These are phyloP conservation scores for Telfairia occidentalis DNA, from an alignment of 331 rosid genomes.

Conservation along the genomic window DNA sequence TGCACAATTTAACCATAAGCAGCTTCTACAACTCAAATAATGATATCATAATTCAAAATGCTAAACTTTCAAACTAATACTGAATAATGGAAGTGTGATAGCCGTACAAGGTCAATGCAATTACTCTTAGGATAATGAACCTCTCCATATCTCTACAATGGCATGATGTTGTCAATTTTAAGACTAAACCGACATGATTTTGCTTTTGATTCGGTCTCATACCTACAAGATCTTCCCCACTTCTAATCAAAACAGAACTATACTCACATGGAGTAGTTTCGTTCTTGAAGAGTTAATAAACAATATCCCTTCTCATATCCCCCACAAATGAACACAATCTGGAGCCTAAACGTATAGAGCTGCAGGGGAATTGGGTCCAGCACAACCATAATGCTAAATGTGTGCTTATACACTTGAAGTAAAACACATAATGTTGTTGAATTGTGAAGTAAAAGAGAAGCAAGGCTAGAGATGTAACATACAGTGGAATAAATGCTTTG, in stretches of 20 bases:
- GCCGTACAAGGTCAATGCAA: neutral
- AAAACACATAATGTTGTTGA: neutral
- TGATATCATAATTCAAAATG: neutral
- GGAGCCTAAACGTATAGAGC: neutral
- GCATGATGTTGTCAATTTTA: neutral
- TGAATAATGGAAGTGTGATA: neutral
- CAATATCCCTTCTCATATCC: neutral
- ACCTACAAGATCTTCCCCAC: neutral
- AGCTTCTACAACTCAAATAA: neutral
- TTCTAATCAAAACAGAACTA: neutral
- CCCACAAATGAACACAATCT: neutral
- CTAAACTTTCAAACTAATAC: neutral
- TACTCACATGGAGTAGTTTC: neutral
- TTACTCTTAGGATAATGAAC: neutral
- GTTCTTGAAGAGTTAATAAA: neutral
- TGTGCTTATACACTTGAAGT: neutral
- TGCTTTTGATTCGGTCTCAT: neutral
- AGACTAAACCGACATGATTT: neutral
- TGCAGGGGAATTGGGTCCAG: neutral
- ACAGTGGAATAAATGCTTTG: slow-evolving; percentile 98
- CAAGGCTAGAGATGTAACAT: slow-evolving; percentile 8
- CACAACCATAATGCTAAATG: neutral
- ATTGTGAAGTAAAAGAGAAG: neutral
- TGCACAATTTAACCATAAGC: neutral
- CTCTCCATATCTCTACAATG: neutral